Evolutionary conservation across 2,329 filamentous ascomycete species (phyloP).

Genomic region (Pyrenochaeta sp.): DNA sequence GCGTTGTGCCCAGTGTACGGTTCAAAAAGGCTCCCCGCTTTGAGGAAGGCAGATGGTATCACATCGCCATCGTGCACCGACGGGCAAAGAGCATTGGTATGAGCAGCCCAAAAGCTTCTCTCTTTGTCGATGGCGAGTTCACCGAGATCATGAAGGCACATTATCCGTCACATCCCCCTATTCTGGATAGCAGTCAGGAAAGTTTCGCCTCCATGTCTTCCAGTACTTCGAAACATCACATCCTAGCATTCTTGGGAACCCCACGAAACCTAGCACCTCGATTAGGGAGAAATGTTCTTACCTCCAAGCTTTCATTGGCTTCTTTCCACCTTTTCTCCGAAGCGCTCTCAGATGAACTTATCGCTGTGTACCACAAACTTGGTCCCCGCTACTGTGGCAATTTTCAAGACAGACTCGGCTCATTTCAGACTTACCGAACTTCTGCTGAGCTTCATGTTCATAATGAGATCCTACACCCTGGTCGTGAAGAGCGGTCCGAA

Average conservation of each 20-base stretch:
- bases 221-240: conserved; percentile 67
- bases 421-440: conserved; percentile 94
- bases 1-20: conserved; percentile 81
- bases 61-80: conserved; percentile 87
- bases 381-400: conserved; percentile 94
- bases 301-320: conserved; percentile 86
- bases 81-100: conserved; percentile 72
- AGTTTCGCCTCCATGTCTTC: conserved; percentile 75
- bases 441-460: conserved; percentile 89
- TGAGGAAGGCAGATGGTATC: conserved; percentile 84
- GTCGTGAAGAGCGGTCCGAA: conserved; percentile 89
- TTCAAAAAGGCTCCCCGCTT: conserved; percentile 91
- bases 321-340: conserved; percentile 91
- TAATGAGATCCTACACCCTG: conserved; percentile 88
- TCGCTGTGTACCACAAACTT: conserved; percentile 89
- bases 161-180: conserved; percentile 80
- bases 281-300: conserved; percentile 75
- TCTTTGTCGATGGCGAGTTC: conserved; percentile 94
- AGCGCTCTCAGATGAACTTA: conserved; percentile 85
- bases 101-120: conserved; percentile 78
- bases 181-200: conserved; percentile 68
- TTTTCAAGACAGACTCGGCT: conserved; percentile 94
- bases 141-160: conserved; percentile 89
- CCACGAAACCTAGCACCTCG: conserved; percentile 84
- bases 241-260: conserved; percentile 93